Conservation (phyloP, 2,329 filamentous ascomycete genomes). For the Mycogone perniciosa region DNA sequence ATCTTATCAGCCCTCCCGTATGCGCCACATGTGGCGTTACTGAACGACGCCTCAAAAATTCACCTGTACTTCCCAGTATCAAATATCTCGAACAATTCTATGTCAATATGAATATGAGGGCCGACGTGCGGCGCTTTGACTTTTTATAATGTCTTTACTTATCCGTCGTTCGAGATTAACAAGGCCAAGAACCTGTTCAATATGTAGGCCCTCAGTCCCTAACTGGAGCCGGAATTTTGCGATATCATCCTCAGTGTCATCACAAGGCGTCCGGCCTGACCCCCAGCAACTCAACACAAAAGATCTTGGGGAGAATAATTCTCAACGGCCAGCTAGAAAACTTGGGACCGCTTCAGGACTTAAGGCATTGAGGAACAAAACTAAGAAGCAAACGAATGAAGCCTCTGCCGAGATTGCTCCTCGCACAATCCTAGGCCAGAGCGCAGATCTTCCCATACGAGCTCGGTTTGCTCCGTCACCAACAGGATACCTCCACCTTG, state of each 20-base stretch:
- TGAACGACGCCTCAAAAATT: neutral
- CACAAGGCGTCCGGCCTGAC: neutral
- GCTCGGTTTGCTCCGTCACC: conserved; percentile 91
- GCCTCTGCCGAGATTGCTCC: conserved; percentile 4
- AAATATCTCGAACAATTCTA: neutral
- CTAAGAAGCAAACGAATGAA: conserved; percentile 18
- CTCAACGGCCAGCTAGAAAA: neutral
- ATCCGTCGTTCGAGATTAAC: conserved; percentile 2
- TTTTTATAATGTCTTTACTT: conserved; percentile 11
- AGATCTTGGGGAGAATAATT: neutral
- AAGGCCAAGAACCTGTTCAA: conserved; percentile 3
- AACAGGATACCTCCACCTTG: conserved; percentile 87
- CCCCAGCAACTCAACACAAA: neutral
- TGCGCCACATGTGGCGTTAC: neutral
- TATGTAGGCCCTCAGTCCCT: neutral
- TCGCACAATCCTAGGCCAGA: conserved; percentile 29
- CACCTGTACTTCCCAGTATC: neutral
- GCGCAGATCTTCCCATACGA: conserved; percentile 48
- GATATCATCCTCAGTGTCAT: neutral
- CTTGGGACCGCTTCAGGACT: conserved; percentile 11
- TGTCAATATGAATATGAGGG: neutral
- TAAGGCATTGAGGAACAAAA: conserved; percentile 14
- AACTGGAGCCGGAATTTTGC: neutral
- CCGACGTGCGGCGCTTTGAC: neutral
- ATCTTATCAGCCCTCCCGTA: neutral